phyloP scores from a whole-genome alignment of 768 basidiomycete genomes.

The Suillus clintonianus region DNA sequence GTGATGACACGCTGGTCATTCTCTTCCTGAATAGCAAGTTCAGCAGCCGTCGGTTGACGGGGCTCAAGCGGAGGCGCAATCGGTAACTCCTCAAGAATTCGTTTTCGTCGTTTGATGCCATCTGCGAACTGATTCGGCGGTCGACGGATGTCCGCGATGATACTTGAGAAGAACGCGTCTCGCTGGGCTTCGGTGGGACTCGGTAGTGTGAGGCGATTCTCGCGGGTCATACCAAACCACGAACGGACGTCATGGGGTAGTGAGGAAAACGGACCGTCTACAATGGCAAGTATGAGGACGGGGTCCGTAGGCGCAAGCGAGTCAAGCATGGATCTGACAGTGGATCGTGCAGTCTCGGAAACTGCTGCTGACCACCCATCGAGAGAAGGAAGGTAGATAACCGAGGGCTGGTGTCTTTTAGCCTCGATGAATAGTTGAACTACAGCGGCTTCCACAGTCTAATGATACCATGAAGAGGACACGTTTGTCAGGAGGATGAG shows the following conservation, averaged over 20 bases:
- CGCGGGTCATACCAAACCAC: conserved; percentile 85
- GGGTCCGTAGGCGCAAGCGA: conserved; percentile 90
- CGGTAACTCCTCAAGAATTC: conserved; percentile 83
- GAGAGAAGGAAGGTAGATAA: conserved; percentile 92
- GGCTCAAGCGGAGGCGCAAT: conserved; percentile 91
- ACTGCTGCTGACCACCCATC: conserved; percentile 84
- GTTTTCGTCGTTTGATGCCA: conserved; percentile 78
- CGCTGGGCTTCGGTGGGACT: conserved; percentile 59
- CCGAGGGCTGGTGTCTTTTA: conserved; percentile 93
- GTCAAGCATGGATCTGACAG: conserved; percentile 89
- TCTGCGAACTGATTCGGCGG: conserved; percentile 91
- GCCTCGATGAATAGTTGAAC: conserved; percentile 97
- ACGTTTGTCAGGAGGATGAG: background rate
- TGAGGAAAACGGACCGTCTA: conserved; percentile 71
- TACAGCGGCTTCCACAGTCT: conserved; percentile 91
- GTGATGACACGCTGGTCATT: conserved; percentile 78
- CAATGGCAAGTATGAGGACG: conserved; percentile 86
- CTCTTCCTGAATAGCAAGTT: conserved; percentile 80
- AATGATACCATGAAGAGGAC: conserved; percentile 8
- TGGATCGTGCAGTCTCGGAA: conserved; percentile 80
- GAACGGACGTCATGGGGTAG: conserved; percentile 81
- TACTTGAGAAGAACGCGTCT: conserved; percentile 69
- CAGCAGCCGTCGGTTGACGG: conserved; percentile 75
- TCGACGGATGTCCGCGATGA: conserved; percentile 68
- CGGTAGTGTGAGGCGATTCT: conserved; percentile 70